Conservation (phyloP, 306 rosid species). For the Crataegus laevigata region DNA sequence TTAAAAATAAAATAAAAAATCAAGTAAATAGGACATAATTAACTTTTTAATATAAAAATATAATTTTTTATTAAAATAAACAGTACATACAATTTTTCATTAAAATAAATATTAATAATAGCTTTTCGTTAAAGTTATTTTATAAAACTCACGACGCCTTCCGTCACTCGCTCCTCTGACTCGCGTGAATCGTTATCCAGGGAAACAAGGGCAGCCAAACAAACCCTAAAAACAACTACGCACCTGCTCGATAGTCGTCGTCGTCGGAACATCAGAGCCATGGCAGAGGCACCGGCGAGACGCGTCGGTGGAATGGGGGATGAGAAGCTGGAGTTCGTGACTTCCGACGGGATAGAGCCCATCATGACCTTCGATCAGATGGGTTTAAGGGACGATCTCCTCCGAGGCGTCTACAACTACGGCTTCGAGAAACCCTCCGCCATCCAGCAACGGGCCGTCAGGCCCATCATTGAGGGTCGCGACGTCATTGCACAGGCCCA, state of each 20-base stretch:
- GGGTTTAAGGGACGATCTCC: constrained; percentile 86
- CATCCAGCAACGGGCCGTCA: constrained; percentile 89
- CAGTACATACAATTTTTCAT: no score
- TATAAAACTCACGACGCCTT: not conserved
- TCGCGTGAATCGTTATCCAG: not conserved
- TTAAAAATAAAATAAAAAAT: no score
- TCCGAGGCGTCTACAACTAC: constrained; percentile 80
- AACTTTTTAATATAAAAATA: no score
- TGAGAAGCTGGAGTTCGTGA: constrained; percentile 69
- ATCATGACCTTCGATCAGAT: constrained; percentile 77
- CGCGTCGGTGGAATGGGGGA: constrained; percentile 28
- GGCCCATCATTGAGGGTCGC: constrained; percentile 87
- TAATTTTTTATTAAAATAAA: no score
- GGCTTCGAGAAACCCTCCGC: constrained; percentile 99
- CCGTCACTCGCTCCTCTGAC: not conserved
- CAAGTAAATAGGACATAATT: no score
- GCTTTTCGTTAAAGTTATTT: no score
- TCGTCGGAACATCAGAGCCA: not conserved
- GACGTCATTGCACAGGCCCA: constrained; percentile 99
- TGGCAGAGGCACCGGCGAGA: not conserved
- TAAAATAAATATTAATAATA: no score
- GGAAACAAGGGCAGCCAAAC: not conserved
- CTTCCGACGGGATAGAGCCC: constrained; percentile 79
- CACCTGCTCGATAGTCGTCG: not conserved
- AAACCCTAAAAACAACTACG: not conserved